A percentile compares a stretch with the other conserved stretches of the same genome.
phyloP scores from a whole-genome alignment of 164 flowering plant species.

The Hamamelis virginiana region DNA sequence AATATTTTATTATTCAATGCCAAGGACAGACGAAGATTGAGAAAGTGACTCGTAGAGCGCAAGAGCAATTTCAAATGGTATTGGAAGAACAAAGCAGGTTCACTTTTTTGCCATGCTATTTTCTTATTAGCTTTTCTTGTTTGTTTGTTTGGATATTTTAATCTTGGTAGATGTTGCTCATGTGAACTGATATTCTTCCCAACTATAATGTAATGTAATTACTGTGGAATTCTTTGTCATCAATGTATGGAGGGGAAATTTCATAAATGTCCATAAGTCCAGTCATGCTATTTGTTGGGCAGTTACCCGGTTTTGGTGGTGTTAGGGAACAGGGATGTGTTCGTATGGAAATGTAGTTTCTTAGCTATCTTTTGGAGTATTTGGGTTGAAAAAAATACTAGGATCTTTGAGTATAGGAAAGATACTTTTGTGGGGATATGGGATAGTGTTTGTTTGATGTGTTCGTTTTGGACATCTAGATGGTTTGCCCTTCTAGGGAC shows the following conservation, averaged over 20 bases:
- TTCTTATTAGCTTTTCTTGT: neutral
- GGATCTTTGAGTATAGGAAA: too few relatives aligned
- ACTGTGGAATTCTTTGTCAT: neutral
- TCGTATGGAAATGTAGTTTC: too few relatives aligned
- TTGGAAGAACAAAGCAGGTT: slow-evolving; percentile 98
- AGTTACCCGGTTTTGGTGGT: too few relatives aligned
- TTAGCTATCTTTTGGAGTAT: too few relatives aligned
- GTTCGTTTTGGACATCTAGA: too few relatives aligned
- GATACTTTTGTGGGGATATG: too few relatives aligned
- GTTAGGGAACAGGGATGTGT: too few relatives aligned
- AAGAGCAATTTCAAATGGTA: slow-evolving; percentile 95
- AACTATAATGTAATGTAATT: neutral
- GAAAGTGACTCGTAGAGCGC: slow-evolving; percentile 93
- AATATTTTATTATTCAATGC: slow-evolving; percentile 7
- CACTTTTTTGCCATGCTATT: slow-evolving; percentile 6
- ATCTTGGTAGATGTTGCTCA: neutral
- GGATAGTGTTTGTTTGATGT: too few relatives aligned
- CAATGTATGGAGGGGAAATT: too few relatives aligned
- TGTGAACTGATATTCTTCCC: neutral
- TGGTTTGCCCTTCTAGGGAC: too few relatives aligned
- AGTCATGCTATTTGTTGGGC: neutral
- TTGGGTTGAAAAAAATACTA: too few relatives aligned
- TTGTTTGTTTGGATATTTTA: neutral
- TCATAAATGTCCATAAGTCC: neutral
- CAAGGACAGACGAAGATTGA: slow-evolving; percentile 78